Evolutionary conservation across 2,329 filamentous ascomycete genomes (phyloP).

Genomic region (Aspergillus udagawae): DNA sequence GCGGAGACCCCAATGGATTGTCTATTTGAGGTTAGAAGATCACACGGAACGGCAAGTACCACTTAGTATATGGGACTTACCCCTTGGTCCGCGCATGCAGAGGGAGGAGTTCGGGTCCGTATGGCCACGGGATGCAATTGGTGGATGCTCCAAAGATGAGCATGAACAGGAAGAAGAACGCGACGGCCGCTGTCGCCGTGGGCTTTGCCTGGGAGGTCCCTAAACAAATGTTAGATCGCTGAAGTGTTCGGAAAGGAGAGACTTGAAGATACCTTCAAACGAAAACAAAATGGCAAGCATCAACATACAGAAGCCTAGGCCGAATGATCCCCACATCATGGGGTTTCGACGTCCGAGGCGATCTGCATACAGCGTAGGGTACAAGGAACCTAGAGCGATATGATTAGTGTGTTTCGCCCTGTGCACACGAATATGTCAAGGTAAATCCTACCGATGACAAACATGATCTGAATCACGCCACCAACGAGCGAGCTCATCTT

Average conservation of each 20-base stretch:
- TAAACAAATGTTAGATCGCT: constrained; percentile 1
- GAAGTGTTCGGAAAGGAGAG: background rate
- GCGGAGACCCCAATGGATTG: constrained; percentile 46
- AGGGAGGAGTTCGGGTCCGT: constrained; percentile 49
- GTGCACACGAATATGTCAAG: background rate
- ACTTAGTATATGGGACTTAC: constrained; percentile 19
- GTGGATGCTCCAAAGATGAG: constrained; percentile 42
- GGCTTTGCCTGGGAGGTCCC: constrained; percentile 31
- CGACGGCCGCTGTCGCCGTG: constrained; percentile 45
- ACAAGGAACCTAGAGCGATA: constrained; percentile 31
- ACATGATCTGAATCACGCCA: constrained; percentile 37
- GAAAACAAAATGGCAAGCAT: constrained; percentile 40
- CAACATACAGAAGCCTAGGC: constrained; percentile 39
- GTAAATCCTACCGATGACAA: constrained; percentile 21
- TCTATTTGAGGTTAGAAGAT: constrained; percentile 7
- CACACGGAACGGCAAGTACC: too few species aligned
- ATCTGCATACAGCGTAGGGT: constrained; percentile 47
- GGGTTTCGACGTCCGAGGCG: constrained; percentile 36
- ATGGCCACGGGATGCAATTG: constrained; percentile 51
- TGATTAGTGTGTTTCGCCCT: constrained; percentile 1
- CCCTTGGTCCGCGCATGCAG: constrained; percentile 49
- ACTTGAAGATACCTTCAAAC: constrained; percentile 32
- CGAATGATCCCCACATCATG: constrained; percentile 35
- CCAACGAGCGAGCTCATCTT: constrained; percentile 47
- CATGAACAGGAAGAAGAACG: constrained; percentile 49